phyloP scores from a whole-genome alignment of 306 rosid genomes.

The Cucurbita maxima region DNA sequence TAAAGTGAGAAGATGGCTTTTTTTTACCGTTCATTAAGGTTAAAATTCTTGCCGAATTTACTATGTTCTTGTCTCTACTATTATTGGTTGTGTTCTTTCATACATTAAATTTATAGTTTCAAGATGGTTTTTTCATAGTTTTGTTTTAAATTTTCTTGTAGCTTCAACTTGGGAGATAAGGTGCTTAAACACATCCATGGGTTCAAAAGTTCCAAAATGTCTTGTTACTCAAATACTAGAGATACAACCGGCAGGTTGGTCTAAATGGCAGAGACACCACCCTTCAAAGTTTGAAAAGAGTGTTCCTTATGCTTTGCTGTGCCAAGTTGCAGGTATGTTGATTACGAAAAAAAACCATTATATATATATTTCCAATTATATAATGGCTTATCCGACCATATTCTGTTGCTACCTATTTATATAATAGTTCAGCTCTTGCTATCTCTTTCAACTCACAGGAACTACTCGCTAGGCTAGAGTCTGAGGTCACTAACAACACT shows the following conservation, averaged over 20 bases:
- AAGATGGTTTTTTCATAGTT: background rate
- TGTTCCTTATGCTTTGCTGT: constrained; percentile 69
- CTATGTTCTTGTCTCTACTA: too few relatives aligned
- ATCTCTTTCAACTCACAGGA: background rate
- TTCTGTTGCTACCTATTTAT: background rate
- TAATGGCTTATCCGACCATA: background rate
- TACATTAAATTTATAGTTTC: too few relatives aligned
- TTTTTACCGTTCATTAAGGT: too few relatives aligned
- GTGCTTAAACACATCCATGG: constrained; percentile 57
- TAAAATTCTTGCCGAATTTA: too few relatives aligned
- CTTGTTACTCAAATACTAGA: constrained; percentile 80
- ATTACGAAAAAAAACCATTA: background rate
- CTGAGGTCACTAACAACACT: too few relatives aligned
- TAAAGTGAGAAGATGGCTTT: too few relatives aligned
- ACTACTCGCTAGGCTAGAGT: background rate
- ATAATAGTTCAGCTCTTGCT: background rate
- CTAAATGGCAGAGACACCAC: constrained; percentile 54
- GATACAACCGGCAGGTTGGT: constrained; percentile 60
- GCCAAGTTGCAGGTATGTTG: constrained; percentile 83
- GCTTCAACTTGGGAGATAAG: constrained; percentile 95
- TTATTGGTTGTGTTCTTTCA: too few relatives aligned
- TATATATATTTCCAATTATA: background rate
- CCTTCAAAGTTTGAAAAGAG: constrained; percentile 71
- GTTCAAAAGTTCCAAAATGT: constrained; percentile 43
- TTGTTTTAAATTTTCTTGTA: constrained; percentile 13